A percentile compares a stretch with the other conserved stretches of the same genome.
Conservation (phyloP, 768 basidiomycete species). For the Serendipita indica region DNA sequence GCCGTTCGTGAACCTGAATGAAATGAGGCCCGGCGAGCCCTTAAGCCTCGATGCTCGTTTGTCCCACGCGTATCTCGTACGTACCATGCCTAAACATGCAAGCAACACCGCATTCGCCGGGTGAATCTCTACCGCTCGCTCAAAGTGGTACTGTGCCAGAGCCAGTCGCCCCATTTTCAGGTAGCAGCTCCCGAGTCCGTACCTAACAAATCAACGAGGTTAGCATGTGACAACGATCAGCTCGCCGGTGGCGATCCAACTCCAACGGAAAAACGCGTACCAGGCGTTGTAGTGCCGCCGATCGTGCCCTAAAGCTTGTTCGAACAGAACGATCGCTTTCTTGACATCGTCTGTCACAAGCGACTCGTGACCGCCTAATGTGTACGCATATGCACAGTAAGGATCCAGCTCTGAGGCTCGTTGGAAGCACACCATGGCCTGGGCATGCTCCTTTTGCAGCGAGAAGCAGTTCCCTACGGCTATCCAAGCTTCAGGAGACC, state of each 20-base stretch:
- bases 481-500: constrained; percentile 84
- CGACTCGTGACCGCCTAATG: constrained; percentile 91
- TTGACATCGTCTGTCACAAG: constrained; percentile 85
- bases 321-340: constrained; percentile 80
- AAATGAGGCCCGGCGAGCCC: background rate
- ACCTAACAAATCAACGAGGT: constrained; percentile 42
- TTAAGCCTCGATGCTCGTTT: too few relatives aligned
- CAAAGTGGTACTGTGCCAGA: constrained; percentile 92
- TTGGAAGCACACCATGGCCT: constrained; percentile 87
- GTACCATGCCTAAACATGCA: constrained; percentile 90
- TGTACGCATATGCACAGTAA: constrained; percentile 87
- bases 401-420: constrained; percentile 83
- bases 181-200: constrained; percentile 96
- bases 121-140: constrained; percentile 82
- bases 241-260: constrained; percentile 15
- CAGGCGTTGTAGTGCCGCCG: constrained; percentile 95
- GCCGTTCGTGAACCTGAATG: constrained; percentile 74
- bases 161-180: constrained; percentile 85
- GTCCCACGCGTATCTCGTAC: constrained; percentile 22
- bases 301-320: constrained; percentile 82
- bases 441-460: constrained; percentile 80
- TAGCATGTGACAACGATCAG: constrained; percentile 21
- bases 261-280: constrained; percentile 34
- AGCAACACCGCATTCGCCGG: constrained; percentile 89
- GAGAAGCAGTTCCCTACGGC: constrained; percentile 94